Conservation (phyloP, 495 filamentous ascomycete species). For the Trichoderma asperelloides region DNA sequence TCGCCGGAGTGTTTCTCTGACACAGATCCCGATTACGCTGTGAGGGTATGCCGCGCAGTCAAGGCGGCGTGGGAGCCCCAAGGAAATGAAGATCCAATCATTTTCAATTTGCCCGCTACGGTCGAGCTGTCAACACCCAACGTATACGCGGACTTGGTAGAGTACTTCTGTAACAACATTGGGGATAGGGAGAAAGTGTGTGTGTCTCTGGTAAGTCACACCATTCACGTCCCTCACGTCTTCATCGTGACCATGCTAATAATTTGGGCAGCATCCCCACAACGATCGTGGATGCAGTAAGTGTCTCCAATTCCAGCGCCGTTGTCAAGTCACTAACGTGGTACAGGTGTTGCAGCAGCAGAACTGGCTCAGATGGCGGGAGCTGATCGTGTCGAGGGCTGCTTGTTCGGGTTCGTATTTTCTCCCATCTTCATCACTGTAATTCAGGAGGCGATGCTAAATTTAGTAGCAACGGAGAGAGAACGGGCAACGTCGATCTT, state of each 20-base stretch:
- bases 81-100: constrained; percentile 67
- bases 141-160: constrained; percentile 92
- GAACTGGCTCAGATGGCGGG: constrained; percentile 97
- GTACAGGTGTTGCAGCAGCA: constrained; percentile 58
- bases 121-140: constrained; percentile 96
- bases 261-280: constrained; percentile 57
- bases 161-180: constrained; percentile 85
- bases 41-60: constrained; percentile 85
- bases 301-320: constrained; percentile 17
- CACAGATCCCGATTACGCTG: constrained; percentile 71
- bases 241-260: not conserved
- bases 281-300: constrained; percentile 81
- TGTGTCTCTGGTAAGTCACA: constrained; percentile 47
- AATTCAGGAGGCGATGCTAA: not conserved
- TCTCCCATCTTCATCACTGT: not conserved
- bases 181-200: constrained; percentile 73
- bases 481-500: constrained; percentile 93
- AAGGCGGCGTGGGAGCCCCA: constrained; percentile 91
- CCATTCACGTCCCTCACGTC: not conserved
- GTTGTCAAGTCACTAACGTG: not conserved
- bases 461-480: constrained; percentile 39
- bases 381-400: constrained; percentile 84
- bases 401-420: constrained; percentile 6
- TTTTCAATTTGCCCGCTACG: constrained; percentile 96
- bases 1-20: constrained; percentile 96